Evolutionary conservation across 2,329 filamentous ascomycete species (phyloP).

Genomic region (Setomelanomma holmii): DNA sequence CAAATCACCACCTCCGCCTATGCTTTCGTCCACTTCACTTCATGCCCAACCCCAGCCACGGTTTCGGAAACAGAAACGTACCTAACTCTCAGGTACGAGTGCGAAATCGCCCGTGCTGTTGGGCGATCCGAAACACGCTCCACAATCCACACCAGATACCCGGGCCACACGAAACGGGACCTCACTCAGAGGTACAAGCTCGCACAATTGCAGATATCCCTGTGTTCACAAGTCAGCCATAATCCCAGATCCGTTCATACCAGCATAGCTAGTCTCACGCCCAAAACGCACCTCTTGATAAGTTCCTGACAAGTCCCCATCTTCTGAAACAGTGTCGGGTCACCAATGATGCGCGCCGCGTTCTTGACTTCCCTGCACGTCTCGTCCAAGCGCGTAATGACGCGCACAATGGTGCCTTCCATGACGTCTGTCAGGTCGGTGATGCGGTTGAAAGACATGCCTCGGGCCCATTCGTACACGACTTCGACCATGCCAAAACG

Average conservation of each 20-base stretch:
- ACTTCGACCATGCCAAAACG: slow-evolving; percentile 96
- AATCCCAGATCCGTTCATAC: background rate
- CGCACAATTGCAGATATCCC: slow-evolving; percentile 51
- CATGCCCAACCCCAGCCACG: background rate
- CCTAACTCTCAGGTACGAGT: no score
- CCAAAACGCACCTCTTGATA: slow-evolving; percentile 86
- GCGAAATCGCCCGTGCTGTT: no score
- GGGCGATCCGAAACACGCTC: background rate
- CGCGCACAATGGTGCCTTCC: slow-evolving; percentile 95
- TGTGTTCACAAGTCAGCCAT: slow-evolving; percentile 35
- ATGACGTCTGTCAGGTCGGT: slow-evolving; percentile 95
- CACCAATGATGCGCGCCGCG: slow-evolving; percentile 91
- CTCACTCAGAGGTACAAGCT: slow-evolving; percentile 47
- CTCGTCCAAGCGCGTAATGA: slow-evolving; percentile 93
- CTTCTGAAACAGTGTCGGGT: slow-evolving; percentile 91
- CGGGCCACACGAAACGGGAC: slow-evolving; percentile 8
- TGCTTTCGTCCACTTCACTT: background rate
- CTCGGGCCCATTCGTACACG: slow-evolving; percentile 96
- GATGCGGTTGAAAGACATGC: slow-evolving; percentile 98
- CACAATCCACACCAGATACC: background rate
- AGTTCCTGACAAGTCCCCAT: slow-evolving; percentile 98
- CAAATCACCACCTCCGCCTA: background rate
- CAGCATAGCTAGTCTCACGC: background rate
- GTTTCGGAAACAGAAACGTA: background rate
- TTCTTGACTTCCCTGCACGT: slow-evolving; percentile 98